Evolutionary conservation across 2,329 filamentous ascomycete species (phyloP).

Genomic region (Fusarium concolor): DNA sequence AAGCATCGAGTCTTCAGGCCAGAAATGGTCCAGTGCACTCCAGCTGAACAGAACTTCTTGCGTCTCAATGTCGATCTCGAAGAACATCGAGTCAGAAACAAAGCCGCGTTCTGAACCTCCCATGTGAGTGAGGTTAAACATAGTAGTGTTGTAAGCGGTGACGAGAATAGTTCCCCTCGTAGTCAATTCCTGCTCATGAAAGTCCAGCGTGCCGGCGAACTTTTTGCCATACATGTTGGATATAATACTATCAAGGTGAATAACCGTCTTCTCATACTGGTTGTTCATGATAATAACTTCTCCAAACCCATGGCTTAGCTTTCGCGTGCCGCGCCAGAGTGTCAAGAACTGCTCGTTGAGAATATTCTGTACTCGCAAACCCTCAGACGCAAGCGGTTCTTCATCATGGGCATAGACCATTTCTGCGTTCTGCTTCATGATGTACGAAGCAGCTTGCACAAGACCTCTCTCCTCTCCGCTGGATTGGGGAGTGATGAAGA

Average conservation of each 20-base stretch:
- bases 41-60: constrained; percentile 55
- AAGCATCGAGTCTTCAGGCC: constrained; percentile 26
- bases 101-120: constrained; percentile 34
- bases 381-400: constrained; percentile 29
- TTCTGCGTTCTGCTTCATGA: constrained; percentile 47
- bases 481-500: constrained; percentile 44
- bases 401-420: constrained; percentile 45
- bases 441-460: constrained; percentile 29
- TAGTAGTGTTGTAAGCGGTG: constrained; percentile 42
- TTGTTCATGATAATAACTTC: constrained; percentile 48
- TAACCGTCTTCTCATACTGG: constrained; percentile 40
- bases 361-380: constrained; percentile 46
- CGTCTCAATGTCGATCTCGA: constrained; percentile 57
- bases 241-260: constrained; percentile 25
- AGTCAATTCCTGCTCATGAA: constrained; percentile 42
- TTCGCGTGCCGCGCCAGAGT: constrained; percentile 45
- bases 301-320: constrained; percentile 48
- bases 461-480: constrained; percentile 12
- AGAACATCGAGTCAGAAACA: constrained; percentile 52
- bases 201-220: constrained; percentile 30
- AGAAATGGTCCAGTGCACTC: constrained; percentile 53
- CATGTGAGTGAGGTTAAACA: constrained; percentile 26
- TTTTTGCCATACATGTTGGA: background rate
- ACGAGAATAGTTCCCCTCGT: constrained; percentile 41
- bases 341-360: constrained; percentile 49